These are phyloP conservation scores for Zygotorulaspora danielsina DNA, from an alignment of 805 yeast genomes.

Conservation along the genomic window DNA sequence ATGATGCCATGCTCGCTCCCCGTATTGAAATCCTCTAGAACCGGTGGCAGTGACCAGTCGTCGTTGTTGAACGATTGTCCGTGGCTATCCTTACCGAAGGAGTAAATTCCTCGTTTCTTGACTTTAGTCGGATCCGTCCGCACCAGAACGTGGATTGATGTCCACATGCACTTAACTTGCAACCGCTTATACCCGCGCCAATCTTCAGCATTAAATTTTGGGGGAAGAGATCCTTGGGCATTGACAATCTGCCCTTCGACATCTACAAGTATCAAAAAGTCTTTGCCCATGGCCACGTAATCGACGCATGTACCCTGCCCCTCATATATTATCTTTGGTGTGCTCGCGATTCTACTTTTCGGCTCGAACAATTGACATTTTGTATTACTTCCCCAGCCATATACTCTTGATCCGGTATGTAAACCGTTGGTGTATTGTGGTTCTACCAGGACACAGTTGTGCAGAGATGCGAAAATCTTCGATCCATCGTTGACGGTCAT, in stretches of 20 bases:
- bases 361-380: slow-evolving; percentile 44
- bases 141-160: slow-evolving; percentile 55
- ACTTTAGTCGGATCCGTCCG: not conserved
- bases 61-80: slow-evolving; percentile 49
- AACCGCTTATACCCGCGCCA: slow-evolving; percentile 11
- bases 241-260: slow-evolving; percentile 13
- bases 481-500: slow-evolving; percentile 11
- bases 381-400: slow-evolving; percentile 51
- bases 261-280: slow-evolving; percentile 24
- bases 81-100: slow-evolving; percentile 74
- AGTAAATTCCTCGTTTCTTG: slow-evolving; percentile 29
- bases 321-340: slow-evolving; percentile 21
- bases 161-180: slow-evolving; percentile 57
- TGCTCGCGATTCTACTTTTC: slow-evolving; percentile 15
- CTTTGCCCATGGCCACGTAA: slow-evolving; percentile 30
- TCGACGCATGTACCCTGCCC: slow-evolving; percentile 10
- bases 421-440: slow-evolving; percentile 54
- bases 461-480: slow-evolving; percentile 37
- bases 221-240: slow-evolving; percentile 20
- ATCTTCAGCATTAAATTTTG: slow-evolving; percentile 12
- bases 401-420: slow-evolving; percentile 28
- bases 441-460: slow-evolving; percentile 62
- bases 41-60: slow-evolving; percentile 5
- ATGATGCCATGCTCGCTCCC: slow-evolving; percentile 90
- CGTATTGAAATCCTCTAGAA: slow-evolving; percentile 36